Conservation (phyloP, 225 moss, liverwort and hornwort species). For the Sphagnum tenellum region DNA sequence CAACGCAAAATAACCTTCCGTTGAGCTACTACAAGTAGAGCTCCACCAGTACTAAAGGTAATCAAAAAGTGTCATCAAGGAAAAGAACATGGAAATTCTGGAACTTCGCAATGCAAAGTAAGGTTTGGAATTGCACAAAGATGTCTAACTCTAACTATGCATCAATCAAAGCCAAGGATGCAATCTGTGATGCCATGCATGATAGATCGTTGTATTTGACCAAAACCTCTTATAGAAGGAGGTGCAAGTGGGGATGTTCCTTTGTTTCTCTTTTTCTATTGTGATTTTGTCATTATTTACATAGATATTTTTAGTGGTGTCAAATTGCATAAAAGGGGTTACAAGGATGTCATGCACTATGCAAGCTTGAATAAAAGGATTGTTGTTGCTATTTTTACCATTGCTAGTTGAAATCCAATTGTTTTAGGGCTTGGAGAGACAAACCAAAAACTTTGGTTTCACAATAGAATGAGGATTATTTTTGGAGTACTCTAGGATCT, state of each 20-base stretch:
- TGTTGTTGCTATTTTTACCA: conserved; percentile 68
- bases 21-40: no score
- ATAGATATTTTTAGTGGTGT: conserved; percentile 65
- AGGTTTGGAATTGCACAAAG: conserved; percentile 39
- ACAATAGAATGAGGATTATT: no score
- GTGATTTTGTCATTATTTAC: conserved; percentile 49
- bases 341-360: conserved; percentile 61
- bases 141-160: conserved; percentile 34
- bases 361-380: conserved; percentile 60
- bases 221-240: conserved; percentile 48
- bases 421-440: conserved; percentile 47
- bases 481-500: no score
- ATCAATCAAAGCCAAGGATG: conserved; percentile 47
- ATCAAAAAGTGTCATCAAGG: no score
- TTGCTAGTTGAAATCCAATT: conserved; percentile 76
- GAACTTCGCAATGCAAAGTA: conserved; percentile 57
- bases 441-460: conserved; percentile 19
- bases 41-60: no score
- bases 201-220: conserved; percentile 48
- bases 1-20: no score
- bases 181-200: conserved; percentile 65
- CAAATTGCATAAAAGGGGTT: conserved; percentile 57
- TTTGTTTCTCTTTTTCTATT: conserved; percentile 47
- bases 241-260: conserved; percentile 39
- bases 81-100: conserved; percentile 21